Conservation (phyloP, 306 rosid genomes). For the Sicyos baderoa region DNA sequence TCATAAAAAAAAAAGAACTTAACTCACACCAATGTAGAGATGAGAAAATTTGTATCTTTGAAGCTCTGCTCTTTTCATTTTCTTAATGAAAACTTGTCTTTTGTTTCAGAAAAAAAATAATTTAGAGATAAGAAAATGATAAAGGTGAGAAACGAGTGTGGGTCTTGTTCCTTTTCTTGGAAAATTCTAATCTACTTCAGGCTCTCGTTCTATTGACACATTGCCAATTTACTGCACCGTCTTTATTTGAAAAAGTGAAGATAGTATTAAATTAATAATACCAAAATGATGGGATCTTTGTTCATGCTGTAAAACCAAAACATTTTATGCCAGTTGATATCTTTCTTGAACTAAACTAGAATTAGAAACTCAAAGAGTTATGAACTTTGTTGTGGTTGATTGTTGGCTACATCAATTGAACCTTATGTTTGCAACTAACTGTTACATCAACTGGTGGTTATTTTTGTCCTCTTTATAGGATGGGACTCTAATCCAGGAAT, state of each 20-base stretch:
- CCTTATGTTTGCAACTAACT: neutral
- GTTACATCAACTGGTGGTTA: slow-evolving; percentile 5
- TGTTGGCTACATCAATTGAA: slow-evolving; percentile 8
- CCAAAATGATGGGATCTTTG: neutral
- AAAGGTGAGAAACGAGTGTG: too few relatives aligned
- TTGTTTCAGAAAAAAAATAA: too few relatives aligned
- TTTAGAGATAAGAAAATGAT: too few relatives aligned
- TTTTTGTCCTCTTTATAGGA: slow-evolving; percentile 40
- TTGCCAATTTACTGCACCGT: neutral
- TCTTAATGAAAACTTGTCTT: too few relatives aligned
- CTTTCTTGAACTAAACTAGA: neutral
- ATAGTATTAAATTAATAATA: neutral
- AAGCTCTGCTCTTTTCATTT: too few relatives aligned
- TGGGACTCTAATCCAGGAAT: slow-evolving; percentile 63
- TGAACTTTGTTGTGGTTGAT: neutral
- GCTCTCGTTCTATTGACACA: neutral
- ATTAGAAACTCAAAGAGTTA: neutral
- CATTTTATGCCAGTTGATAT: neutral
- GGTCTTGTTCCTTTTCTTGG: too few relatives aligned
- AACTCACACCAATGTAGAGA: too few relatives aligned
- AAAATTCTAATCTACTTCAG: neutral
- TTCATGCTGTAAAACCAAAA: slow-evolving; percentile 6
- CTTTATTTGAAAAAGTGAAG: slow-evolving; percentile 2
- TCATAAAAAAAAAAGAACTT: too few relatives aligned
- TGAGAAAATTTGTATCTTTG: too few relatives aligned